Percentiles rank a stretch among this genome's conserved stretches.
Evolutionary conservation across 2,329 filamentous ascomycete species (phyloP).

Genomic region (Penicillium sp.): DNA sequence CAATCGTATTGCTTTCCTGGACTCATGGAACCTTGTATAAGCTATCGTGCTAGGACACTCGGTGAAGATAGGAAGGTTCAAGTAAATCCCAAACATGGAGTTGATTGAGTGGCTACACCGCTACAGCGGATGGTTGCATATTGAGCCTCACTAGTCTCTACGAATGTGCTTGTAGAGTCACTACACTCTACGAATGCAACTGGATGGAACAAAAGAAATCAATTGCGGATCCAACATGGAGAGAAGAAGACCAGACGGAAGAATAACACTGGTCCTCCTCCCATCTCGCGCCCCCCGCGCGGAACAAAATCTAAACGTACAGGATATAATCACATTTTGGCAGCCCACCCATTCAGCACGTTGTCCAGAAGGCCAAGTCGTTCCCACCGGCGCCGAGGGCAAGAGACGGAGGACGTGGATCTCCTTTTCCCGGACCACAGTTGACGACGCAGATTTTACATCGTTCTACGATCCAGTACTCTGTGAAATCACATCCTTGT

Average conservation of each 20-base stretch:
- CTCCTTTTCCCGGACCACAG: conserved; percentile 27
- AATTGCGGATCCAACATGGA: conserved; percentile 33
- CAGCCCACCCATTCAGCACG: conserved; percentile 18
- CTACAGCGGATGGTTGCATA: too few species aligned
- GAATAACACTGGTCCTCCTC: conserved; percentile 27
- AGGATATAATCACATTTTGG: conserved; percentile 45
- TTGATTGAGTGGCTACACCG: too few species aligned
- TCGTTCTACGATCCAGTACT: conserved; percentile 33
- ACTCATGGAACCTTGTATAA: too few species aligned
- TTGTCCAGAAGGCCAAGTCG: conserved; percentile 1
- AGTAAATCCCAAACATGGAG: too few species aligned
- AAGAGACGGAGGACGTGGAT: not conserved
- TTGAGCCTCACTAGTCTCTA: too few species aligned
- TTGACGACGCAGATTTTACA: conserved; percentile 19
- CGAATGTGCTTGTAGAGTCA: not conserved
- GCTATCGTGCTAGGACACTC: too few species aligned
- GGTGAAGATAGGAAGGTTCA: too few species aligned
- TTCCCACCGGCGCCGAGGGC: not conserved
- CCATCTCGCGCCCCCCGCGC: conserved; percentile 34
- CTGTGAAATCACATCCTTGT: conserved; percentile 15
- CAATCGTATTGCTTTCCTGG: too few species aligned
- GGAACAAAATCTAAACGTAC: conserved; percentile 44
- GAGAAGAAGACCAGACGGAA: conserved; percentile 32
- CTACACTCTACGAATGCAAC: conserved; percentile 1
- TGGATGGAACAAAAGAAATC: conserved; percentile 37